These are phyloP conservation scores for Beauveria caledonica DNA, from an alignment of 2,329 filamentous ascomycete species.

Conservation along the genomic window DNA sequence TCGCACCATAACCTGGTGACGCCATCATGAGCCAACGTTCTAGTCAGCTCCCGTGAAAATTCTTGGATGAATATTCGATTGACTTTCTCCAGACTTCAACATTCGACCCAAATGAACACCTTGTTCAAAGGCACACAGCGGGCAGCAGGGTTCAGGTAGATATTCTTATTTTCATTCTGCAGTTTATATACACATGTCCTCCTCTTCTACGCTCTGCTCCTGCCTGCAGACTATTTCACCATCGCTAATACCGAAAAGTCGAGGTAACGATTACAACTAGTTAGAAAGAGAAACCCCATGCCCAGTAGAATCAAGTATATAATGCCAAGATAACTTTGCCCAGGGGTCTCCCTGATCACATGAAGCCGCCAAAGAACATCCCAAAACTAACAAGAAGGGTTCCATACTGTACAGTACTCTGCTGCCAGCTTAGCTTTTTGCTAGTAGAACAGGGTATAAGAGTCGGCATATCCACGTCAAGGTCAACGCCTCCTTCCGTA, in stretches of 20 bases:
- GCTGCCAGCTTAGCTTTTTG: not conserved
- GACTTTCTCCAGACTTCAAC: too few species aligned
- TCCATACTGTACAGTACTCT: not conserved
- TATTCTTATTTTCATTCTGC: not conserved
- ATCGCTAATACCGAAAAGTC: not conserved
- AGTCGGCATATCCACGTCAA: not conserved
- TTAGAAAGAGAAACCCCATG: not conserved
- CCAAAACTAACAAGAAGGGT: not conserved
- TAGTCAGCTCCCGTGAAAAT: too few species aligned
- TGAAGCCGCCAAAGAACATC: not conserved
- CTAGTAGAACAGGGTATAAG: not conserved
- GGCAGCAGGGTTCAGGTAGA: not conserved
- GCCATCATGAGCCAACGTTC: not conserved
- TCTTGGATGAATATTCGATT: too few species aligned
- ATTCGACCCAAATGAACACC: too few species aligned
- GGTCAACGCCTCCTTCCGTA: not conserved
- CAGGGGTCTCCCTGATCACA: not conserved
- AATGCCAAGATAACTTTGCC: not conserved
- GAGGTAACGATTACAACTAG: not conserved
- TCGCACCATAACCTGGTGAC: not conserved
- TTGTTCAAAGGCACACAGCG: too few species aligned
- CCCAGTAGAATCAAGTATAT: not conserved
- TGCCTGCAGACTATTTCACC: too few species aligned
- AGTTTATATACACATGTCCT: not conserved
- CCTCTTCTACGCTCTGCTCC: too few species aligned